phyloP scores from a whole-genome alignment of 2,329 filamentous ascomycete genomes.

The Curvularia sp. region DNA sequence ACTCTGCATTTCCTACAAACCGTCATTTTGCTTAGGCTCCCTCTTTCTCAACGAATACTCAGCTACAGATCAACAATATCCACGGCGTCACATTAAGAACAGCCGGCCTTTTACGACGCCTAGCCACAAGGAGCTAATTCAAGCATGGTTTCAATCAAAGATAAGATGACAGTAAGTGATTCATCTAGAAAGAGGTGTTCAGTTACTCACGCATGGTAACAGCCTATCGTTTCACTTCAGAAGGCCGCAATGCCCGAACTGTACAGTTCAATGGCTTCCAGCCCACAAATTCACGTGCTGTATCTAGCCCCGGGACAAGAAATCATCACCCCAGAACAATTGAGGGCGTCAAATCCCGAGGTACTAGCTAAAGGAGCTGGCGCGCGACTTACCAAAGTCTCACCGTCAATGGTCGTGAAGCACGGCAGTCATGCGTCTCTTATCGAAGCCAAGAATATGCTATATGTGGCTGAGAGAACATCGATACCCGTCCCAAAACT shows the following conservation, averaged over 20 bases:
- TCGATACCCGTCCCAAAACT: constrained; percentile 29
- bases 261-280: constrained; percentile 24
- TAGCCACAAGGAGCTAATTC: background rate
- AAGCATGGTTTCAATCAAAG: background rate
- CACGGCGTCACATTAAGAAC: background rate
- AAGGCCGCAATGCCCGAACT: constrained; percentile 29
- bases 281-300: constrained; percentile 24
- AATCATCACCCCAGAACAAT: constrained; percentile 27
- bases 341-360: constrained; percentile 21
- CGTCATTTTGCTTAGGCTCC: background rate
- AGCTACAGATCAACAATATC: background rate
- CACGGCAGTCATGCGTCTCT: constrained; percentile 29
- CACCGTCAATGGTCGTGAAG: constrained; percentile 24
- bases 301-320: constrained; percentile 25
- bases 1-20: background rate
- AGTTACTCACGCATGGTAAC: constrained; percentile 10
- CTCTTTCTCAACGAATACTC: background rate
- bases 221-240: constrained; percentile 22
- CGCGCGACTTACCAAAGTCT: constrained; percentile 19
- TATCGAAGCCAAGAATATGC: constrained; percentile 29
- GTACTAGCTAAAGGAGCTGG: constrained; percentile 8
- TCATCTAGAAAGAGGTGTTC: constrained; percentile 5
- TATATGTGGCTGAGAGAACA: constrained; percentile 27
- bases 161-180: constrained; percentile 13
- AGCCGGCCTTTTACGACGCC: background rate